Evolutionary conservation across 768 basidiomycete genomes (phyloP), one percentile per base, ranked within the genome.

Genomic region (Lactarius sp.): DNA sequence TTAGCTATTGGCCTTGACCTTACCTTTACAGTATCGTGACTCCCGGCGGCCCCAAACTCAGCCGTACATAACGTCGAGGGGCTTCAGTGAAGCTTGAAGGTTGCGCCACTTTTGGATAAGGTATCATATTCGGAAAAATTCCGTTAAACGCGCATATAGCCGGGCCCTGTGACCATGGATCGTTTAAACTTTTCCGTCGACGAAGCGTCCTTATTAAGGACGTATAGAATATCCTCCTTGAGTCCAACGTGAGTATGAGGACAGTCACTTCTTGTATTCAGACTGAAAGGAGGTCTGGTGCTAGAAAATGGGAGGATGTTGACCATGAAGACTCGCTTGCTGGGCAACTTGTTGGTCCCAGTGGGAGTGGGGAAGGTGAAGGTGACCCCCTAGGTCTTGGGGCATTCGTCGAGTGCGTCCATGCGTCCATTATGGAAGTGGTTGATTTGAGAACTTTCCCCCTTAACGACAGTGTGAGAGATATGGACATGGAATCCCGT

Each of bases 251-350:
- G 80, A 69, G 78, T 66, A 47, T 41, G 6, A 53, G 1, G 12
- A 27, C 27, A 13, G 9, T 50, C 2, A 6, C 37, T 57, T 18
- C 55, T 22, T 10, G 22, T 53, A 22, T 18, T 22, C 51, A 49
- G 6, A 22, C 31, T 56, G 33, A 44, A 44, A 27, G 33, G 37
- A 10, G 41, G 34, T n/a, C 6, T n/a, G 22, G 37, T 13, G 52
- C 54, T 67, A 93, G 92, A 68, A 80, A 85, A 75, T 97, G 94
- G 94, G 92, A 96, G 73, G 89, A 92, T 56, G 80, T 93, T 3
- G 89, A 94, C 71, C 85, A 94, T 75, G 92, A 95, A 62, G 87
- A 90, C 66, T 83, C 89, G 0, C 75, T 90, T 16, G 87, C 89
- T 10, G 87, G 85, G 8, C 80, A 85, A 14, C 76, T 92, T 61